These are phyloP conservation scores for Trichoderma oligosporum DNA, from an alignment of 2,329 filamentous ascomycete genomes.

Conservation along the genomic window DNA sequence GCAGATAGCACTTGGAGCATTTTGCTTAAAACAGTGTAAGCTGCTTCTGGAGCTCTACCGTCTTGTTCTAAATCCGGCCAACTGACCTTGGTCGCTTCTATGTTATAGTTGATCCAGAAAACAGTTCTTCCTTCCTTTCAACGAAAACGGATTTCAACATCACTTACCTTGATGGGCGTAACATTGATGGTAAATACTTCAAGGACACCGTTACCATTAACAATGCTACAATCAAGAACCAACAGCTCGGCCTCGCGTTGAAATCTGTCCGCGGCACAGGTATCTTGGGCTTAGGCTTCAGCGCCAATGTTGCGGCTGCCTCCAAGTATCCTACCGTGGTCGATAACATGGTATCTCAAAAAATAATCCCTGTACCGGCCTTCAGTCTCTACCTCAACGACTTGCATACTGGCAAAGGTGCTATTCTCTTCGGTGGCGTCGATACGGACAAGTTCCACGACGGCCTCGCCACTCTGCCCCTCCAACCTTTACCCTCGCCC, in stretches of 20 bases:
- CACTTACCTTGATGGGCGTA: slow-evolving; percentile 56
- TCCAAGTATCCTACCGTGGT: slow-evolving; percentile 56
- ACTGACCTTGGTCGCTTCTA: neutral
- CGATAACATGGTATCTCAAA: slow-evolving; percentile 59
- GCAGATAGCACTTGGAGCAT: slow-evolving; percentile 36
- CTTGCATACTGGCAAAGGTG: slow-evolving; percentile 59
- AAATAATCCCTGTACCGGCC: slow-evolving; percentile 57
- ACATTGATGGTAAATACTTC: slow-evolving; percentile 55
- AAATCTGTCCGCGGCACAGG: slow-evolving; percentile 49
- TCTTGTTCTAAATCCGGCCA: neutral
- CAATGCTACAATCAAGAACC: slow-evolving; percentile 42
- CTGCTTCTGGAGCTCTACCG: neutral
- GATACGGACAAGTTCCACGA: slow-evolving; percentile 70
- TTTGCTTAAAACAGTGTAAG: slow-evolving; percentile 27
- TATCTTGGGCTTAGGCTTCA: slow-evolving; percentile 58
- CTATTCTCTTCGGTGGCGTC: slow-evolving; percentile 74
- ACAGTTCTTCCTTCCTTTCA: slow-evolving; percentile 48
- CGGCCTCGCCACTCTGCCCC: slow-evolving; percentile 38
- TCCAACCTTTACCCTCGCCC: slow-evolving; percentile 42
- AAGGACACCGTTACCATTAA: slow-evolving; percentile 53
- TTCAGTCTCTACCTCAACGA: slow-evolving; percentile 71
- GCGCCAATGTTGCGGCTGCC: slow-evolving; percentile 44
- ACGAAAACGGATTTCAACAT: slow-evolving; percentile 53
- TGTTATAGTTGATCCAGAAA: slow-evolving; percentile 36
- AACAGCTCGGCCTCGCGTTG: slow-evolving; percentile 55